Conservation (phyloP, 1,284 basidiomycete genomes). For the Tilletia caries region DNA sequence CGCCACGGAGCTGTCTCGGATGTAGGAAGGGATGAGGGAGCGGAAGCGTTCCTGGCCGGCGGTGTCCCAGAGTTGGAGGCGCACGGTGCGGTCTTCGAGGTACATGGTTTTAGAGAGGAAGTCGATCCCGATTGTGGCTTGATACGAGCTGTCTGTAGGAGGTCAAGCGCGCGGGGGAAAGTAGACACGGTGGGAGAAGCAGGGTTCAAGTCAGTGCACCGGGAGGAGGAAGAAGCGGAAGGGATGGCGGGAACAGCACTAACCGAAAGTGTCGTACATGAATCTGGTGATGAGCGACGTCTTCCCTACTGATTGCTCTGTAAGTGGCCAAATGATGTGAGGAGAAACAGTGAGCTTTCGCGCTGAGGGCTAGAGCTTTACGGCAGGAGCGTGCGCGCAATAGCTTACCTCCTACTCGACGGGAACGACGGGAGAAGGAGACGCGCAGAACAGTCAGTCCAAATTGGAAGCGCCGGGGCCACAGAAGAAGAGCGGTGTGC, state of each 20-base stretch:
- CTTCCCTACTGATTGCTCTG: conserved; percentile 54
- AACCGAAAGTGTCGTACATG: conserved; percentile 93
- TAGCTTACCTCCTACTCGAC: not conserved
- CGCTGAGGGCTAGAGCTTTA: too few species aligned
- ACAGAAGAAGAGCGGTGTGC: too few species aligned
- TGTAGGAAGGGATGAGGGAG: conserved; percentile 97
- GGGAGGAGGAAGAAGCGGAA: not conserved
- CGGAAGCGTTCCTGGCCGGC: conserved; percentile 96
- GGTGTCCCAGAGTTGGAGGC: conserved; percentile 97
- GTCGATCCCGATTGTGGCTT: conserved; percentile 99
- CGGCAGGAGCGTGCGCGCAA: not conserved
- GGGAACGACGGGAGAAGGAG: not conserved
- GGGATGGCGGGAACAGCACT: not conserved
- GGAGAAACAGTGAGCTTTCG: not conserved
- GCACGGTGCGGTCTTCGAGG: conserved; percentile 93
- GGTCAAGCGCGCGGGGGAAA: not conserved
- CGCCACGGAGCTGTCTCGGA: conserved; percentile 94
- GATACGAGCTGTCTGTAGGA: conserved; percentile 84
- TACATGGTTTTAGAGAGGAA: conserved; percentile 99
- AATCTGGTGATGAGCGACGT: conserved; percentile 91
- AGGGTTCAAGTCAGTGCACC: not conserved
- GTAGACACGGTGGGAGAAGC: not conserved
- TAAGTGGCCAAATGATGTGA: not conserved
- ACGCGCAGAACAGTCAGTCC: too few species aligned
- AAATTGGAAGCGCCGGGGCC: too few species aligned